A percentile compares a stretch with the other conserved stretches of the same genome.
Conservation (phyloP, 768 basidiomycete genomes). For the Pseudohyphozyma bogoriensis region DNA sequence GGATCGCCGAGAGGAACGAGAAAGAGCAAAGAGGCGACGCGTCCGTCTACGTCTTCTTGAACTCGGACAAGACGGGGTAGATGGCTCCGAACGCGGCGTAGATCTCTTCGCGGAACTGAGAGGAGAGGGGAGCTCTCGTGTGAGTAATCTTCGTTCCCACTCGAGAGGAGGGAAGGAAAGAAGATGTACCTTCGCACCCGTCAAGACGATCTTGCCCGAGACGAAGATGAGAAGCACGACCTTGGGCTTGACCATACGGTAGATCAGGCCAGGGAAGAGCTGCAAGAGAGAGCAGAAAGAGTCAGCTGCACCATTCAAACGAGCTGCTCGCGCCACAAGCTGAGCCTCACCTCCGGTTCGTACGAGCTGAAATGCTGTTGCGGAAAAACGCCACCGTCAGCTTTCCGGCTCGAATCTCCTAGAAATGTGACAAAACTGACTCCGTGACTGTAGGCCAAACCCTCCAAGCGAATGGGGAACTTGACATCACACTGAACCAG, state of each 20-base stretch:
- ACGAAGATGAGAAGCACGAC: slow-evolving; percentile 98
- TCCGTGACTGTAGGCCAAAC: slow-evolving; percentile 93
- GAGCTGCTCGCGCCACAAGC: not conserved
- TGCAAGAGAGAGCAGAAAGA: slow-evolving; percentile 37
- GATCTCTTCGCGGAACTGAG: slow-evolving; percentile 92
- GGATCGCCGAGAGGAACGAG: not conserved
- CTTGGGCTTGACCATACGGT: slow-evolving; percentile 99
- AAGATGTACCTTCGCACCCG: slow-evolving; percentile 90
- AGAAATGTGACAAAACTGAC: slow-evolving; percentile 44
- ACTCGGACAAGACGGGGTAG: slow-evolving; percentile 93
- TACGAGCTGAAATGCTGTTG: slow-evolving; percentile 23
- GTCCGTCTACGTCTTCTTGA: slow-evolving; percentile 47
- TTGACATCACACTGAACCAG: slow-evolving; percentile 72
- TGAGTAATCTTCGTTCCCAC: not conserved
- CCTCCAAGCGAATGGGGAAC: slow-evolving; percentile 96
- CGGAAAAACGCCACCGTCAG: not conserved
- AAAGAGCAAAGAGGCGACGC: not conserved
- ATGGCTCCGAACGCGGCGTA: slow-evolving; percentile 99
- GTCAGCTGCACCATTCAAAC: slow-evolving; percentile 10
- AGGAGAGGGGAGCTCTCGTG: not conserved
- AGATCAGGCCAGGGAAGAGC: slow-evolving; percentile 98
- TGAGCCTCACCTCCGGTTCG: slow-evolving; percentile 13
- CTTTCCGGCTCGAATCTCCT: not conserved
- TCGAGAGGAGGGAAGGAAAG: not conserved
- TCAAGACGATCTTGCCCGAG: slow-evolving; percentile 96